A percentile compares a stretch with the other conserved stretches of the same genome.
phyloP scores from a whole-genome alignment of 768 basidiomycete genomes.

The Gautieria morchelliformis region DNA sequence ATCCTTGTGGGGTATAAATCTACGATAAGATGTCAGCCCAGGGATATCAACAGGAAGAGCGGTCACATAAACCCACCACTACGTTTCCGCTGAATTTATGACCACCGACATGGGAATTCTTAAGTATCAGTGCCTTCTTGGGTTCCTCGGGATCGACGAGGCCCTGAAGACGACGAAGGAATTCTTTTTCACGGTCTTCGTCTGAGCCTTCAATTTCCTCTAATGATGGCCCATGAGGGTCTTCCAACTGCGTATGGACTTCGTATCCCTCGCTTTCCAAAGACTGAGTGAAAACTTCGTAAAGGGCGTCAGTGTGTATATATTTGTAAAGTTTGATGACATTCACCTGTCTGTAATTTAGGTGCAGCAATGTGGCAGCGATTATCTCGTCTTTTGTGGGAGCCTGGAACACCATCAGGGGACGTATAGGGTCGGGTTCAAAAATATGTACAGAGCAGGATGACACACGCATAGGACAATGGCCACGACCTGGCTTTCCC shows the following conservation, averaged over 20 bases:
- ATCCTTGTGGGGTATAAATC: conserved; percentile 83
- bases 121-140: conserved; percentile 73
- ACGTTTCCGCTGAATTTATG: conserved; percentile 91
- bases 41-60: not conserved
- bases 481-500: conserved; percentile 58
- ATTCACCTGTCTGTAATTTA: conserved; percentile 64
- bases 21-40: conserved; percentile 19
- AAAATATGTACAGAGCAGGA: conserved; percentile 65
- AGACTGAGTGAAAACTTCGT: conserved; percentile 49
- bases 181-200: conserved; percentile 46
- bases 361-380: conserved; percentile 84
- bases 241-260: conserved; percentile 65
- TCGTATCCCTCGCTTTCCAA: conserved; percentile 65
- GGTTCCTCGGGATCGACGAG: conserved; percentile 40
- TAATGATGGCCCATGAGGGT: conserved; percentile 36
- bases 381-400: conserved; percentile 89
- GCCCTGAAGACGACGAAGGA: conserved; percentile 36
- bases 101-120: conserved; percentile 85
- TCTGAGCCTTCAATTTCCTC: conserved; percentile 47
- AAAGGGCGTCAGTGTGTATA: conserved; percentile 11
- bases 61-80: conserved; percentile 45
- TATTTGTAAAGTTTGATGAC: conserved; percentile 13
- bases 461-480: conserved; percentile 82
- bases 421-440: not conserved
- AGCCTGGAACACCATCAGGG: conserved; percentile 42